Evolutionary conservation across 2,329 filamentous ascomycete genomes (phyloP).

Genomic region (Cladophialophora chaetospira): DNA sequence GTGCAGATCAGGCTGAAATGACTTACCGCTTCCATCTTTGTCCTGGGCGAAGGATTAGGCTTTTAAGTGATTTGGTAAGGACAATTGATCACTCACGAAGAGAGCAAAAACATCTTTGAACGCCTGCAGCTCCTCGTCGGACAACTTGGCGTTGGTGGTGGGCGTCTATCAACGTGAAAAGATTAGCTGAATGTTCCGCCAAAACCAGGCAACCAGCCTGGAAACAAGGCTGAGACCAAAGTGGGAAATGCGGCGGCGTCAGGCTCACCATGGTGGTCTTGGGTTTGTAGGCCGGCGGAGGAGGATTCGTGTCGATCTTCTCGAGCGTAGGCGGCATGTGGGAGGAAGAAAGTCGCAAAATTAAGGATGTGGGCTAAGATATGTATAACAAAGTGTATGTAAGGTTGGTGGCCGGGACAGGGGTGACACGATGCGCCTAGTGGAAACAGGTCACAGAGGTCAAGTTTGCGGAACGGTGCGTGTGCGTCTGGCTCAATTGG

Average conservation of each 20-base stretch:
- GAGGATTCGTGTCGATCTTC: slow-evolving; percentile 24
- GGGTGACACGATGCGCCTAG: not conserved
- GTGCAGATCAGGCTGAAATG: not conserved
- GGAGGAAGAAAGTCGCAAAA: slow-evolving; percentile 6
- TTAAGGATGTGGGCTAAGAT: slow-evolving; percentile 11
- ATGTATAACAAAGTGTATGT: not conserved
- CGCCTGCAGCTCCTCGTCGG: slow-evolving; percentile 35
- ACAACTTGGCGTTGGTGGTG: slow-evolving; percentile 21
- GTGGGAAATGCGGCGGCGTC: not conserved
- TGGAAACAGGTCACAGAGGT: not conserved
- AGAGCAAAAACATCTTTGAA: slow-evolving; percentile 37
- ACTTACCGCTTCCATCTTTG: slow-evolving; percentile 38
- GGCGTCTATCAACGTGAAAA: slow-evolving; percentile 17
- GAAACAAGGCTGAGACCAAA: not conserved
- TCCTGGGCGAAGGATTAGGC: slow-evolving; percentile 32
- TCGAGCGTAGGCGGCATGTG: slow-evolving; percentile 21
- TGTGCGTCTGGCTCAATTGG: slow-evolving; percentile 2
- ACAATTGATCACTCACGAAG: slow-evolving; percentile 36
- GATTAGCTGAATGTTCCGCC: slow-evolving; percentile 1
- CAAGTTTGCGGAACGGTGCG: not conserved
- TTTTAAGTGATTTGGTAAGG: too few relatives aligned
- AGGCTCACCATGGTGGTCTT: slow-evolving; percentile 24
- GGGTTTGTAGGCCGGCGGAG: slow-evolving; percentile 1
- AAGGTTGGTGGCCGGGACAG: not conserved
- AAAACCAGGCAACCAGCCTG: not conserved